Evolutionary conservation across 1,284 basidiomycete genomes (phyloP), one percentile per base, ranked within the genome.

Genomic region (Ceratorhiza oryzae-sativae): DNA sequence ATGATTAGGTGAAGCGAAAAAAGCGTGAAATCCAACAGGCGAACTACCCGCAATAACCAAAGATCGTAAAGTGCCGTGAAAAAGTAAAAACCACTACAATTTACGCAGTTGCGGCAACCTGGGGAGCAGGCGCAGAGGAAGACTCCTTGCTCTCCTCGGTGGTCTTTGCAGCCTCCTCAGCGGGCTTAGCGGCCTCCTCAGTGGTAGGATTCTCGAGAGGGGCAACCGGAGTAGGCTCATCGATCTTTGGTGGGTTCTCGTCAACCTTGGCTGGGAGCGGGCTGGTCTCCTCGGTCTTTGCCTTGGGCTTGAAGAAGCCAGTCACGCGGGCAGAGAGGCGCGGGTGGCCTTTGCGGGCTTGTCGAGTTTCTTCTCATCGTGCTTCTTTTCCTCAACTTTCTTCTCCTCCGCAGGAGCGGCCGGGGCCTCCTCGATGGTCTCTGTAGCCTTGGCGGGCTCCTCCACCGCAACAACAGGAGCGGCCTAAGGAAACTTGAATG

Each of bases 281-380:
- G 62, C 62, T 77, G 60, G 87, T 84, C 79, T 91, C 91, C 45
- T 84, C 79, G 81, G 88, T 90, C 77, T 80, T 80, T 77, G 87
- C 84, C 85, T 88, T 92, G 75, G 87, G 78, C 84, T 90, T 93
- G 86, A 95, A 93, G 81, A 93, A 85, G 72, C 90, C 89, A 68
- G 85, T 85, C 39, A 93, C 88, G 36, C 90, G 90, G 36, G 88
- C 85, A 53, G 92, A 93, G 75, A 93, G 81, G 75, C 92, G 90
- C 91, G 90, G 72, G 86, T 81, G 74, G 92, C 87, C 80, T 92
- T 93, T 72, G 80, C 79, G 30, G 80, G 79, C 80, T 85, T 82
- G 27, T 63, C 72, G 63, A 41, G 56, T 45, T 51, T 72, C 41
- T 70, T 61, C 41, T 72, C 72, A 39, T 73, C 71, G 9, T 36